Evolutionary conservation across 352 stramenopile genomes (phyloP).

Genomic region (Phytophthora idaei): DNA sequence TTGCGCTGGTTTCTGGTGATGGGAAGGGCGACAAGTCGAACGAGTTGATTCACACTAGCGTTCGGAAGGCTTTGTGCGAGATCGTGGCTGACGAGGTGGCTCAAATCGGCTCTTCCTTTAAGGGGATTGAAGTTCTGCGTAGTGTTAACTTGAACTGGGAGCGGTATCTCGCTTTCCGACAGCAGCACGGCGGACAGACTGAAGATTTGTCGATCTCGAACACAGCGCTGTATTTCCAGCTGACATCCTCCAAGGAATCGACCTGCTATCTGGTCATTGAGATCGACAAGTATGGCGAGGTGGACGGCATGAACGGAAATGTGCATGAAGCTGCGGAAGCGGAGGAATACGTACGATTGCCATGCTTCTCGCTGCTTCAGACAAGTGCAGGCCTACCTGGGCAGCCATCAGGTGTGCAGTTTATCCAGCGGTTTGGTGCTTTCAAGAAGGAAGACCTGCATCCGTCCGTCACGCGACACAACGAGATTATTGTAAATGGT

Average conservation of each 20-base stretch:
- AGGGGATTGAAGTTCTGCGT: slow-evolving; percentile 81
- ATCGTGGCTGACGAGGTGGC: slow-evolving; percentile 86
- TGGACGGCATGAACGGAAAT: slow-evolving; percentile 59
- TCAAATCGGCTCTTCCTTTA: slow-evolving; percentile 74
- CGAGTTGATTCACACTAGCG: slow-evolving; percentile 70
- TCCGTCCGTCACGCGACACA: slow-evolving; percentile 56
- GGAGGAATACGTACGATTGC: slow-evolving; percentile 76
- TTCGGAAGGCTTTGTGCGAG: slow-evolving; percentile 78
- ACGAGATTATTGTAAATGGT: slow-evolving; percentile 43
- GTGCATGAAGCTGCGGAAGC: slow-evolving; percentile 56
- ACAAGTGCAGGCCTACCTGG: slow-evolving; percentile 61
- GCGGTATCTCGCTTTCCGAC: slow-evolving; percentile 82
- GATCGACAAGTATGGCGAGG: slow-evolving; percentile 83
- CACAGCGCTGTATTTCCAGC: slow-evolving; percentile 81
- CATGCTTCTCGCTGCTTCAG: slow-evolving; percentile 84
- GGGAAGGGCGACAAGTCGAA: slow-evolving; percentile 75
- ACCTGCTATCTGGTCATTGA: slow-evolving; percentile 87
- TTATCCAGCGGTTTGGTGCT: slow-evolving; percentile 83
- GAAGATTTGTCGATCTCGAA: slow-evolving; percentile 87
- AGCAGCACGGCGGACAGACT: slow-evolving; percentile 77
- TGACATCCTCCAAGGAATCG: slow-evolving; percentile 85
- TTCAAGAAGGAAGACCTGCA: slow-evolving; percentile 82
- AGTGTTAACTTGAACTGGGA: slow-evolving; percentile 87
- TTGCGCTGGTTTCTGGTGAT: slow-evolving; percentile 74
- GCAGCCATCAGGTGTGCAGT: slow-evolving; percentile 78